Conservation (phyloP, 2,329 filamentous ascomycete genomes). For the Talaromyces sp. region DNA sequence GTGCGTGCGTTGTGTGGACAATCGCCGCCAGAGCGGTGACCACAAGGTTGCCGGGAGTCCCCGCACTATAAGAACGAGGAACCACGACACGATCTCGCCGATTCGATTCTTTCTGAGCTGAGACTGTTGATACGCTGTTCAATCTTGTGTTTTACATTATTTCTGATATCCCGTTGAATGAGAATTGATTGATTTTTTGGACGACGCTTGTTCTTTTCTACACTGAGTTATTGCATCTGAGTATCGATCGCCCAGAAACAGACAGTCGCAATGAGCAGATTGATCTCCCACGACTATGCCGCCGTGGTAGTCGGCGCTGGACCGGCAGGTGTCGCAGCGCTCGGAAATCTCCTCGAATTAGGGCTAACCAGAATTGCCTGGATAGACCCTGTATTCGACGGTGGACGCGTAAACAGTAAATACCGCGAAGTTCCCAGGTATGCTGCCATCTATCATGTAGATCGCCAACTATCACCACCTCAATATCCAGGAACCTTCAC, state of each 20-base stretch:
- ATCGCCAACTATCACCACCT: not conserved
- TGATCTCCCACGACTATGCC: conserved; percentile 42
- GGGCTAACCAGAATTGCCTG: conserved; percentile 53
- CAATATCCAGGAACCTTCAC: not conserved
- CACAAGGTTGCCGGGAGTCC: not conserved
- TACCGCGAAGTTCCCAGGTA: conserved; percentile 62
- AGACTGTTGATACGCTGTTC: not conserved
- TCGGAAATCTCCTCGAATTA: conserved; percentile 62
- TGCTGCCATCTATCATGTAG: conserved; percentile 19
- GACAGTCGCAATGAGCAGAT: conserved; percentile 22
- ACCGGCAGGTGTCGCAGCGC: conserved; percentile 58
- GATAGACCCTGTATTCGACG: conserved; percentile 59
- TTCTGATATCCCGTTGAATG: not conserved
- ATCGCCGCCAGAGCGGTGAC: not conserved
- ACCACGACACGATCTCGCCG: not conserved
- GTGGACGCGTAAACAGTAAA: conserved; percentile 52
- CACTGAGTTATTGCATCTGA: not conserved
- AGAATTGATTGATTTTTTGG: not conserved
- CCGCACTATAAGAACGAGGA: conserved; percentile 1
- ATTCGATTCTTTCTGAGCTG: not conserved
- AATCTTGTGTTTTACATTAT: not conserved
- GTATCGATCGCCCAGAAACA: not conserved
- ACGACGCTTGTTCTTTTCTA: not conserved
- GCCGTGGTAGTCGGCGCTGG: conserved; percentile 61
- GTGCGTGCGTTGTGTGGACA: not conserved